Evolutionary conservation across 2,329 filamentous ascomycete species (phyloP), one percentile per base, ranked within the genome.

Genomic region (Phaeomoniella chlamydospora): DNA sequence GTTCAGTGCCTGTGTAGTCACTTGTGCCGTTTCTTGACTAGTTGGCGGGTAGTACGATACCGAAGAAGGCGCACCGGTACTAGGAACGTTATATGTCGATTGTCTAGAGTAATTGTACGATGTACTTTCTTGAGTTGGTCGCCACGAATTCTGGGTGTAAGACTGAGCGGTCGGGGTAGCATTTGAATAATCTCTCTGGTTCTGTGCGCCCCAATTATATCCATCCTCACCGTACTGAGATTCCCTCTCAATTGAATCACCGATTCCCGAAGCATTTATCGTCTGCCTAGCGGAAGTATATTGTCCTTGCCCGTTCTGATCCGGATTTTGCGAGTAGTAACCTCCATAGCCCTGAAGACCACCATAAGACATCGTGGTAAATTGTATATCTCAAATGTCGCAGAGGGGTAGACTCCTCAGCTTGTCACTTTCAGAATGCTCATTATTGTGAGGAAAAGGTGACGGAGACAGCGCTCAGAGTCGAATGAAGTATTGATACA

Each of bases 1-100:
- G 35, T 43, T 46, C 33, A 48, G 31, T 15, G 44, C 41, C 16
- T 43, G 41, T 13, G 40, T 41, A 22, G 37, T 37, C 22, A 38
- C 19, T 18, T 33, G 31, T 12, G 18, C 37, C 32, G n/a, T 17
- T 37, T 15, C 15, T 26, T 12, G 39, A n/a, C 2, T 31, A 13
- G 14, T 29, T 37, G 15, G 36, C 33, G n/a, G 17, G 17, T 15
- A 13, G 11, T n/a, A 39, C 14, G 29, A 31, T 34, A 31, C 39
- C 39, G 31, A 35, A 18, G 33, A 22, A 15, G 32, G 9, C 3
- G 33, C 4, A 29, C 31, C 29, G 19, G 38, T 35, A 5, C 38
- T 37, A 11, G 19, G 40, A 18, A 39, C 33, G 18, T 35, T 38
- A 31, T 41, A 41, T 16, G 33, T 29, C 12, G 34, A 12, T 18